Base-by-base conservation (phyloP, 306 rosid genomes). In the Prunus kanzakura region DNA sequence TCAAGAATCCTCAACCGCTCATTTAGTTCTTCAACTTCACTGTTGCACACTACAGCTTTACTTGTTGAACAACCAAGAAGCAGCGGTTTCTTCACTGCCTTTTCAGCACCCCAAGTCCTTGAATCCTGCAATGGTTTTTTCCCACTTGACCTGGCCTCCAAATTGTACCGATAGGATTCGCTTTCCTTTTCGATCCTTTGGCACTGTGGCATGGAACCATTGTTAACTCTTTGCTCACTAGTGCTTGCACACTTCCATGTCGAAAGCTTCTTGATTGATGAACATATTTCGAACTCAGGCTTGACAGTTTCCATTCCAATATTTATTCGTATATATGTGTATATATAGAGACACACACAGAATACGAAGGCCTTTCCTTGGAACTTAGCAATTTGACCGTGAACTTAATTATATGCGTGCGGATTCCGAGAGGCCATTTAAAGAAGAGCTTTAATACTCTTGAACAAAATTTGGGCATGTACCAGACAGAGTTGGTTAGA, bases 1-100 rank as follows among this genome's bases (percentile, higher is more conserved):
- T 88, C 92, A 29, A 86, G 88, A 47, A 78, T 67, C 64, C 66
- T 75, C 70, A 88, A 14, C 55, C 80, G 70, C 72, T 80, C 65
- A 11, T 77, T 64, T 8, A 86, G 76, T 76, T 82, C 76, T 23
- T 84, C 78, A 11, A 79, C 64, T 74, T 77, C 83, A 55, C 77
- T 52, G 13, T 62, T 45, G 75, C 72, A 51, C 76, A 64, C 14
- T 55, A 43, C 70, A 22, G 8, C 69, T 61, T 78, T 60, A 5
- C 46, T 29, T 19, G 62, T 61, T 67, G 79, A 66, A 47, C 69
- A 25, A 69, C 72, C 67, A 25, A 45, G 27, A 46, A 12, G 12
- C 3, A 45, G 76, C 19, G 38, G 14, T 45, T 61, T 52, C 15
- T 68, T 58, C 63, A 4, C 6, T 27, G 32, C 54, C n/a, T 14